Conservation (phyloP, 108 stramenopile species). For the Heterococcus sp. region DNA sequence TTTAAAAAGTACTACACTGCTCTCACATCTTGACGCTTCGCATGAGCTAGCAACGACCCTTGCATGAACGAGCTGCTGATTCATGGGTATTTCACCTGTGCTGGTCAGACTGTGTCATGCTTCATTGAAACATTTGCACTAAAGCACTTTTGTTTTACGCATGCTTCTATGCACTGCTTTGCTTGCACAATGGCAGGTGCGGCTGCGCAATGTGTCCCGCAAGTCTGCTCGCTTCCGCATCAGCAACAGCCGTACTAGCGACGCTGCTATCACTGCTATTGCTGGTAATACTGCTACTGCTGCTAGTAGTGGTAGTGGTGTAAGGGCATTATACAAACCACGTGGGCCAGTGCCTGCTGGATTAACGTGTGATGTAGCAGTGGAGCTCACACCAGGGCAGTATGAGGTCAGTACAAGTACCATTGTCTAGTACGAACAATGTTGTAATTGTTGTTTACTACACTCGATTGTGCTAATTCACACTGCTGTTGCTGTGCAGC, state of each 20-base stretch:
- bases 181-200: not conserved
- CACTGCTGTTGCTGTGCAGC: not conserved
- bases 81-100: not conserved
- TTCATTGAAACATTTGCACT: too few relatives aligned
- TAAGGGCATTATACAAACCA: not conserved
- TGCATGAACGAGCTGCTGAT: not conserved
- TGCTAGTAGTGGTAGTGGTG: not conserved
- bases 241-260: not conserved
- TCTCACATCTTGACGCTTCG: not conserved
- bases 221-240: not conserved
- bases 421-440: not conserved
- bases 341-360: not conserved
- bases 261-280: not conserved
- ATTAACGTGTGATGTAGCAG: not conserved
- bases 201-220: not conserved
- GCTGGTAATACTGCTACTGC: too few relatives aligned
- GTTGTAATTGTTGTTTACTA: not conserved
- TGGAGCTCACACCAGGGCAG: not conserved
- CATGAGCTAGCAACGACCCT: not conserved
- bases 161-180: not conserved
- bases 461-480: not conserved
- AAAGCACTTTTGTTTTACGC: not conserved
- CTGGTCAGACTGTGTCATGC: too few relatives aligned
- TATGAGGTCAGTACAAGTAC: not conserved
- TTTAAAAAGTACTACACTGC: not conserved